Percentiles rank a stretch among this genome's conserved stretches.
Evolutionary conservation across 2,329 filamentous ascomycete species (phyloP).

Genomic region (Penicillium rolfsii): DNA sequence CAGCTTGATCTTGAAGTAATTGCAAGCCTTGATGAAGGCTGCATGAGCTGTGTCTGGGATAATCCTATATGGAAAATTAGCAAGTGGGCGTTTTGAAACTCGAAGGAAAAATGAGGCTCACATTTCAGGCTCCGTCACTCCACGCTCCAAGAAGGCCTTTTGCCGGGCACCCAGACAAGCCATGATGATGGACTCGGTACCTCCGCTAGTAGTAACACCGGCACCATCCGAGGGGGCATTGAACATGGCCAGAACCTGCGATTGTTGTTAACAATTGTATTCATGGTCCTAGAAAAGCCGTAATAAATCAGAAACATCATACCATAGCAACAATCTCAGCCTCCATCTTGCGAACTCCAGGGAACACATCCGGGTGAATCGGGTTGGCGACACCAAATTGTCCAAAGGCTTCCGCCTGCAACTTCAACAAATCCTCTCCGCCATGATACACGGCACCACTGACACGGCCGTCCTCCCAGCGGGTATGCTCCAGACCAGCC

Average conservation of each 20-base stretch:
- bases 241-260: constrained; percentile 72
- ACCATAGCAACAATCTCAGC: constrained; percentile 98
- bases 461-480: constrained; percentile 95
- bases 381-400: constrained; percentile 95
- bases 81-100: neutral
- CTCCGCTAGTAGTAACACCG: constrained; percentile 87
- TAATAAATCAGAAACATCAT: constrained; percentile 19
- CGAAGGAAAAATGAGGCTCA: constrained; percentile 48
- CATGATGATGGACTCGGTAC: constrained; percentile 96
- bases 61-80: constrained; percentile 66
- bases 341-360: constrained; percentile 98
- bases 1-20: constrained; percentile 96
- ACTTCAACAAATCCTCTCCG: constrained; percentile 74
- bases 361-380: constrained; percentile 97
- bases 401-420: constrained; percentile 91
- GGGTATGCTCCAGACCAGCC: constrained; percentile 85
- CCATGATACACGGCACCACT: constrained; percentile 97
- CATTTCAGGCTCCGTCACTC: constrained; percentile 94
- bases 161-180: constrained; percentile 88
- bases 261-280: neutral
- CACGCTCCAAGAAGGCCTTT: constrained; percentile 81
- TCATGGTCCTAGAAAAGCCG: neutral
- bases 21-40: constrained; percentile 90
- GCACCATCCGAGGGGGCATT: constrained; percentile 83
- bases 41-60: constrained; percentile 93